Evolutionary conservation across 306 rosid genomes (phyloP), one percentile per base, ranked within the genome.

Genomic region (Casuarina equisetifolia): DNA sequence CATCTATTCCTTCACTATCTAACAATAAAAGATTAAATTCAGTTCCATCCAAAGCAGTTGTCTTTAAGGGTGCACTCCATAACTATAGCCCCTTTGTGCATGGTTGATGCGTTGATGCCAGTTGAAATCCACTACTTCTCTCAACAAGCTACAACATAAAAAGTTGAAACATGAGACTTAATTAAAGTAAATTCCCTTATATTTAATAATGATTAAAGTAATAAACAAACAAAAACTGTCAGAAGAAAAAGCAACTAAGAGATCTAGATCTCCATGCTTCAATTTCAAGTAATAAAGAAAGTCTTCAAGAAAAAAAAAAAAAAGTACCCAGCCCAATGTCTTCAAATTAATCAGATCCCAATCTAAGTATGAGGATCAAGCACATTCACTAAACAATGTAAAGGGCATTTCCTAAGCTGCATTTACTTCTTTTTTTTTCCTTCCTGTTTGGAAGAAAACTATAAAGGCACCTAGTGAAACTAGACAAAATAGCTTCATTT

Each of bases 21-120:
- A 94, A 76, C 51, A 94, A 87, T 73, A 94, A 77, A 20, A 94
- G 97, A 83, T 81, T 94, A 86, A 88, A 94, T 73, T 89, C 95
- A 32, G 98, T 91, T 78, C 98, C 98, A 73, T 94, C 98, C 46
- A 94, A 93, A 61, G 97, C 97, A 50, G 89, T 90, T 86, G 94
- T 92, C 89, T 90, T 92, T 81, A 94, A 79, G 45, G 98, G 98
- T 40, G 90, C 75, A 83, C 97, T 94, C 98, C 98, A 94, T 81
- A 94, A 62, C 98, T 97, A 94, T 75, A 94, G 91, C 79, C 98
- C 97, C 79, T 92, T 94, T n/a, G 98, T 94, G 86, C 98, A 94
- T 9, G 98, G 98, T 43, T 89, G 84, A 83, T 92, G 97, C 17
- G 98, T 94, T 42, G 98, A 85, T 25, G 96, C 97, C 38, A 94